phyloP scores from a whole-genome alignment of 2,329 filamentous ascomycete genomes.

The Huntiella abstrusa region DNA sequence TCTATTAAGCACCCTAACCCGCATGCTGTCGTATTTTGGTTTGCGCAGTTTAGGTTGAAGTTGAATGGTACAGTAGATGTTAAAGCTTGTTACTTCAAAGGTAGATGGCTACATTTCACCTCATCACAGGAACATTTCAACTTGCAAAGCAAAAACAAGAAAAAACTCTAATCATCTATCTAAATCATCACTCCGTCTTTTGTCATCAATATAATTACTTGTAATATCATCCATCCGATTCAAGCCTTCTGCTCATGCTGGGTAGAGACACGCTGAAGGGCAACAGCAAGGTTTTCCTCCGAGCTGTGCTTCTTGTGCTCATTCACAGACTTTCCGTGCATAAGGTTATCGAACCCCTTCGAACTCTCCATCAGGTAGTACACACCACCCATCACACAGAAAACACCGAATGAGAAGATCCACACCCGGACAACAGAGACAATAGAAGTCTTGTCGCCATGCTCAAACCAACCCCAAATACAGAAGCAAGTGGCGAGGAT shows the following conservation, averaged over 20 bases:
- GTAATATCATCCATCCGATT: constrained; percentile 13
- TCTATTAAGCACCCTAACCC: too few relatives aligned
- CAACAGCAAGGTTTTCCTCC: constrained; percentile 81
- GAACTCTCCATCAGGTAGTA: constrained; percentile 66
- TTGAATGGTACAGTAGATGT: too few relatives aligned
- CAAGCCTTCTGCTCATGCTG: constrained; percentile 80
- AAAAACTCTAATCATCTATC: too few relatives aligned
- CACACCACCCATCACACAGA: constrained; percentile 60
- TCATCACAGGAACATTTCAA: too few relatives aligned
- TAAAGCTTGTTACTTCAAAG: too few relatives aligned
- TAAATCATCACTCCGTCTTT: too few relatives aligned
- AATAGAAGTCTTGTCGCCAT: constrained; percentile 47
- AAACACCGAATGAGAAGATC: constrained; percentile 80
- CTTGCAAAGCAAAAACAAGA: too few relatives aligned
- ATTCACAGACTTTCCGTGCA: constrained; percentile 77
- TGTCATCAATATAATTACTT: too few relatives aligned
- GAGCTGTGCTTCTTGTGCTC: constrained; percentile 67
- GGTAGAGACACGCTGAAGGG: constrained; percentile 73
- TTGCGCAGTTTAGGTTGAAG: too few relatives aligned
- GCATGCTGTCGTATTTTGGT: too few relatives aligned
- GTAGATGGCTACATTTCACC: too few relatives aligned
- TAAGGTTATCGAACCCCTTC: constrained; percentile 70
- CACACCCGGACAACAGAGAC: constrained; percentile 76
- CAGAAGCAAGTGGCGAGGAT: constrained; percentile 71
- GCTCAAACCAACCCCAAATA: constrained; percentile 66